Base-by-base conservation (phyloP, 2,329 filamentous ascomycete species). In the Talaromyces rugulosus region DNA sequence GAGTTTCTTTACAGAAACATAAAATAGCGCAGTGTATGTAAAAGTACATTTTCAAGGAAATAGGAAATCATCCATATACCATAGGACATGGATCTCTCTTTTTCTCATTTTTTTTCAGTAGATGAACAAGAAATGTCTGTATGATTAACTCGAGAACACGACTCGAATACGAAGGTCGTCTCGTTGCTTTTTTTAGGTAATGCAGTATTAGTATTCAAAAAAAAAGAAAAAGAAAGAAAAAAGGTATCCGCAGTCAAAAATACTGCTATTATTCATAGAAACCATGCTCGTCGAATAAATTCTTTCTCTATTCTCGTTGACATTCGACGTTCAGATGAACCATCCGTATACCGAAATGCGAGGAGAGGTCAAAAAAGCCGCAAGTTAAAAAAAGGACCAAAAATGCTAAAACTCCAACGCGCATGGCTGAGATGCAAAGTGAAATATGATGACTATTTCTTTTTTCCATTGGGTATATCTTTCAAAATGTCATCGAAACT, bases 401-500 rank as follows among this genome's bases (percentile, higher is more conserved):
- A 52, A 28, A 55, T 42, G 44, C 54, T 40, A 56, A 47, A 54
- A 56, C 54, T 27, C 31, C 36, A 27, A 40, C 27, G 16, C 33
- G n/a, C 33, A 56, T 18, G 33, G 33, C 28, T 31, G n/a, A 30
- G n/a, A 55, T 31, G 33, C 30, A 55, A 42, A 47, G 18, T 47
- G 2, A 47, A 47, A 47, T 18, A 12, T 47, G 28, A 57, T 62
- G 30, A 62, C 67, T 71, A 75, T 69, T 76, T 74, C 66, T 77
- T 76, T 60, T 72, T 74, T 65, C 72, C 71, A 52, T 69, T 68
- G 23, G 72, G 73, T 55, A 78, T 74, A 53, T 75, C 74, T 62
- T 73, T 76, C 56, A 82, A 66, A 59, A 82, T 82, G 57, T 79
- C 76, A 63, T 81, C 80, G 64, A 82, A 82, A 58, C 78, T 81